phyloP scores from a whole-genome alignment of 495 filamentous ascomycete genomes.

The Penicillium cinerascens region DNA sequence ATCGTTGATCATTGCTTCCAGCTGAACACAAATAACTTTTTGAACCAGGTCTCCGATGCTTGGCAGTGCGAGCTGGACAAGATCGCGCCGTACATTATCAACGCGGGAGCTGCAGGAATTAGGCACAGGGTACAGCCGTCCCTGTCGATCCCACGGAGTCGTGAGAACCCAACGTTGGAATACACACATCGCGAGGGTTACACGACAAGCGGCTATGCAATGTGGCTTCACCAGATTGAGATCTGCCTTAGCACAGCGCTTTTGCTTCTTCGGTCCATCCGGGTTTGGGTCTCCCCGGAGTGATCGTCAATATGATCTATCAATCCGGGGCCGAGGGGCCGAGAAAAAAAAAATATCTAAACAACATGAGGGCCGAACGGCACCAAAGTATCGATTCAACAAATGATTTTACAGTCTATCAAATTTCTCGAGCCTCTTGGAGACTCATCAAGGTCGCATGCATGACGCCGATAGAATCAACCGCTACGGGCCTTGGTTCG shows the following conservation, averaged over 20 bases:
- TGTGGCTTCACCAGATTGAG: neutral
- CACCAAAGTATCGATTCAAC: neutral
- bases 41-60: neutral
- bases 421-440: neutral
- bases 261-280: neutral
- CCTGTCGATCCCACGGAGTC: conserved; percentile 4
- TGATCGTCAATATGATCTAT: conserved; percentile 6
- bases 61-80: neutral
- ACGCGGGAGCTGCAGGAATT: neutral
- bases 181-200: neutral
- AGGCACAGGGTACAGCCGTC: conserved; percentile 4
- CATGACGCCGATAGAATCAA: neutral
- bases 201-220: neutral
- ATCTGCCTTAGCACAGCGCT: neutral
- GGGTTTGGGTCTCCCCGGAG: neutral
- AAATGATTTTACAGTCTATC: neutral
- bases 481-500: neutral
- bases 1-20: conserved; percentile 5
- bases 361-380: neutral
- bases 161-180: neutral
- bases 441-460: neutral
- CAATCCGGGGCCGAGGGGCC: neutral
- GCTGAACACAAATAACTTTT: neutral
- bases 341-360: neutral
- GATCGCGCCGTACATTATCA: conserved; percentile 3